These are phyloP conservation scores for Lipomyces sp. DNA, from an alignment of 805 yeast species.

Conservation along the genomic window DNA sequence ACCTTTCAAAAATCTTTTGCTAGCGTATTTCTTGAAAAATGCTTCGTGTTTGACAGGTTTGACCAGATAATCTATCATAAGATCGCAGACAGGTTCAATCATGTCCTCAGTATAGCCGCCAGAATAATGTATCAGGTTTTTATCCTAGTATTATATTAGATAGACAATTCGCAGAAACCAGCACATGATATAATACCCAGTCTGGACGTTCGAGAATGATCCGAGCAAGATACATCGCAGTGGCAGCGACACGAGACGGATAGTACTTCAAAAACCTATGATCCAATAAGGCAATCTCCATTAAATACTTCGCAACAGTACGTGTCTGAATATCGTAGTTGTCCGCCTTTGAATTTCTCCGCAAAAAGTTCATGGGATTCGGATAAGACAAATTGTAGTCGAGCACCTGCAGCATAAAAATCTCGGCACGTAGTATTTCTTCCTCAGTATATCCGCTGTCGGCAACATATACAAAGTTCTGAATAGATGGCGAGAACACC, in stretches of 20 bases:
- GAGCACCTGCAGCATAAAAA: conserved; percentile 86
- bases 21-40: conserved; percentile 89
- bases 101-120: conserved; percentile 84
- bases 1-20: conserved; percentile 79
- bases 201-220: conserved; percentile 66
- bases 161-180: background rate
- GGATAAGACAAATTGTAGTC: conserved; percentile 98
- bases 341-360: conserved; percentile 95
- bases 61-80: conserved; percentile 69
- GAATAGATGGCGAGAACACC: conserved; percentile 90
- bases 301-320: conserved; percentile 88
- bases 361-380: conserved; percentile 94
- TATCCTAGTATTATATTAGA: conserved; percentile 61
- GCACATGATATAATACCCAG: conserved; percentile 29
- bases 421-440: conserved; percentile 85
- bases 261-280: conserved; percentile 80
- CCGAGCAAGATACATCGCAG: conserved; percentile 86
- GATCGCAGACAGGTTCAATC: conserved; percentile 70
- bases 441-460: conserved; percentile 82
- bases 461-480: conserved; percentile 90
- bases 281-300: conserved; percentile 92
- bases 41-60: conserved; percentile 89
- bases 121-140: conserved; percentile 84
- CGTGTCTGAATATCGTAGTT: conserved; percentile 93
- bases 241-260: conserved; percentile 95